Evolutionary conservation across 257 asterid species (phyloP), one percentile per base, ranked within the genome.

Genomic region (Plectranthus barbatus): DNA sequence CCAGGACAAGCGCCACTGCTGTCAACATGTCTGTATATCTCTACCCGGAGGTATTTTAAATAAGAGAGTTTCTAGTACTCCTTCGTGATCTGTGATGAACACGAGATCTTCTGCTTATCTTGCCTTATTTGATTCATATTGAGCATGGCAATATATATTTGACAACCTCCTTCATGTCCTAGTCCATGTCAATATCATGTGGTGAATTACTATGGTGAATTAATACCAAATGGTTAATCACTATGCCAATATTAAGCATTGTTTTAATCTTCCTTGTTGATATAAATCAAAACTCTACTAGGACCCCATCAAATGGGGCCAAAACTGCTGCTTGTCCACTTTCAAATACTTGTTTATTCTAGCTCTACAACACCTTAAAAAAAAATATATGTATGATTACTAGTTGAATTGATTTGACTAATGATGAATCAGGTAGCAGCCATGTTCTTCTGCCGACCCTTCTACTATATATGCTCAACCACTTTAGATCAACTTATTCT

Each of bases 1-100:
- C 19, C 57, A 77, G 36, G 68, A 77, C 26, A 51, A 72, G 77
- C 42, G 68, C 76, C 23, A 61, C 45, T 18, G 62, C 12, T 49
- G 72, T 69, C 64, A 69, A 64, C 84, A 75, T 79, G 48, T 7
- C 40, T 13, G 7, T 41, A n/a, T 41, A 3, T 68, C 39, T 14
- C 57, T 68, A 39, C 18, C 13, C 2, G 5, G 31, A 26, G 31
- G 31, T 26, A 26, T 18, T n/a, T n/a, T n/a, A n/a, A n/a, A n/a
- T n/a, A n/a, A n/a, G n/a, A n/a, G n/a, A n/a, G n/a, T n/a, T n/a
- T n/a, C n/a, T n/a, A n/a, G n/a, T n/a, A n/a, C n/a, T n/a, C n/a
- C n/a, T n/a, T n/a, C n/a, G n/a, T n/a, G 48, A 42, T 13, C 7
- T 42, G 48, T 12, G 18, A 13, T 26, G 3, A 26, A 26, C 45